These are phyloP conservation scores for Carallia pectinifolia DNA, from an alignment of 345 rosid species.

Conservation along the genomic window DNA sequence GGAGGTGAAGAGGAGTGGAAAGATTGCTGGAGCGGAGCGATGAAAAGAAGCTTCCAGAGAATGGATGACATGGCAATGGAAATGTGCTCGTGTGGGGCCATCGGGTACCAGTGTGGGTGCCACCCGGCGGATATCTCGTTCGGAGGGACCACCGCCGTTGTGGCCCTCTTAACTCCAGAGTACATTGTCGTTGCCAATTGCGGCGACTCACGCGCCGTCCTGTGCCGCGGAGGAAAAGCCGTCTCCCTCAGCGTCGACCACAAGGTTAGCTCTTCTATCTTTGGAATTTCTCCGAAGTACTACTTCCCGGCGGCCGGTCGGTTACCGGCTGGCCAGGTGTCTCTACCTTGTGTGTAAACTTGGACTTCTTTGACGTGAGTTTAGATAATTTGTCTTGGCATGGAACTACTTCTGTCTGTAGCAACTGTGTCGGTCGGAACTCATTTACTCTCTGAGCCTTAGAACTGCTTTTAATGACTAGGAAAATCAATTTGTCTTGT, in stretches of 20 bases:
- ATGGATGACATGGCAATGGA: slow-evolving; percentile 45
- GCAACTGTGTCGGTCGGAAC: no score
- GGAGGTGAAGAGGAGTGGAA: slow-evolving; percentile 7
- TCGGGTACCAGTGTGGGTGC: slow-evolving; percentile 35
- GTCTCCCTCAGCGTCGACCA: slow-evolving; percentile 54
- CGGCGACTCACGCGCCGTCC: slow-evolving; percentile 71
- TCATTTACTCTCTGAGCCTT: no score
- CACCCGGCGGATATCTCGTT: slow-evolving; percentile 38
- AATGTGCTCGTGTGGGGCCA: slow-evolving; percentile 39
- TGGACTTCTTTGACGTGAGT: neutral
- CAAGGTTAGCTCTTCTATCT: slow-evolving; percentile 38
- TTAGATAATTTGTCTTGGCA: neutral
- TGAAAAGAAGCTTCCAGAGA: slow-evolving; percentile 44
- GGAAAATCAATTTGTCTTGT: no score
- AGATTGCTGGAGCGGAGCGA: slow-evolving; percentile 34
- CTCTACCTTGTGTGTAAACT: no score
- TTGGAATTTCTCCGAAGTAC: no score
- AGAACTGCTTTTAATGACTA: no score
- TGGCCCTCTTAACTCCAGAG: slow-evolving; percentile 38
- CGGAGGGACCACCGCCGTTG: slow-evolving; percentile 55
- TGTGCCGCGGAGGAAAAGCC: slow-evolving; percentile 48
- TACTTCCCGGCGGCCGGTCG: no score
- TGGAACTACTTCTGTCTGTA: neutral
- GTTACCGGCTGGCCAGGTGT: no score
- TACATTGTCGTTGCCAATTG: slow-evolving; percentile 54